Base-by-base conservation (phyloP, 345 rosid species). In the Sonneratia alba region DNA sequence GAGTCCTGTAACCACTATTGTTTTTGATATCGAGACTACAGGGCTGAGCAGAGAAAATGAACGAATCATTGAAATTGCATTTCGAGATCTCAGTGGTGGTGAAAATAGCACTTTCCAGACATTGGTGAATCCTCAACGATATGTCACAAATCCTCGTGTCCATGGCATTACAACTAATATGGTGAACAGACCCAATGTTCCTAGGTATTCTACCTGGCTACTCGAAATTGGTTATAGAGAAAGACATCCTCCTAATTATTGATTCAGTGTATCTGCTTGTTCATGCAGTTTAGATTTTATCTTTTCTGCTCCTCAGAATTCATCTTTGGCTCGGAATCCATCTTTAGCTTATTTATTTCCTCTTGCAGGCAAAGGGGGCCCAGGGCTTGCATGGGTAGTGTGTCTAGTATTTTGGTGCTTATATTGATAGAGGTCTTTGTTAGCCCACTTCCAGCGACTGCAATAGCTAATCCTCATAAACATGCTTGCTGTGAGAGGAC, bases 11-110 rank as follows among this genome's bases (percentile, higher is more conserved):
- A 90, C 98, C 0, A 77, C 84, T 59, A 79, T 92, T 42, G 83
- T 82, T 69, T 78, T 82, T 15, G 98, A 92, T 81, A 81, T 88
- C 68, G 98, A 92, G 81, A 92, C 99, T 34, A 89, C 91, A 0
- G 99, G 97, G 16, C 70, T 88, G 61, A 80, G 82, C 76, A 77
- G 91, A 75, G 75, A 67, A 66, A 71, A 76, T 0, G 93, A 82
- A 1, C 73, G 86, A 43, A 90, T 95, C 5, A 83, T 95, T 36
- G 99, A 92, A 89, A 83, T 92, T 71, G 96, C 91, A 9, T 73
- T 84, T 19, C 91, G 86, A 78, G 99, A 95, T 86, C 83, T 95
- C 51, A 77, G 79, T 2, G 98, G 99, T 67, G 97, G 98, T 71
- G 79, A 82, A 78, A 83, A 90, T 77, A 88, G 99, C 83, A 89